Evolutionary conservation across 768 basidiomycete species (phyloP).

Genomic region (Panus rudis): DNA sequence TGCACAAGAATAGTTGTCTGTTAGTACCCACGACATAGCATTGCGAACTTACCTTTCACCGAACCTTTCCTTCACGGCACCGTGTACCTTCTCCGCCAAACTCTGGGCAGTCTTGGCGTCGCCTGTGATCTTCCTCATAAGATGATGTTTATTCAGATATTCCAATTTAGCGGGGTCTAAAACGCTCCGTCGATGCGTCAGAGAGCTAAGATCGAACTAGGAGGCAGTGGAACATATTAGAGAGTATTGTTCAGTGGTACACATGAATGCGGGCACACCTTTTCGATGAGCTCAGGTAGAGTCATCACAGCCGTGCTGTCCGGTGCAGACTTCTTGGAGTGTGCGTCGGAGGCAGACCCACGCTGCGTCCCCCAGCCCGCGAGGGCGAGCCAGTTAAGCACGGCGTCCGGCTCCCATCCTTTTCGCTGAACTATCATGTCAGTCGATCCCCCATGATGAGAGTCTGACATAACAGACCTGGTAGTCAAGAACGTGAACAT

Average conservation of each 20-base stretch:
- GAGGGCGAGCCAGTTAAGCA: constrained; percentile 90
- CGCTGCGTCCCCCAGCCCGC: constrained; percentile 84
- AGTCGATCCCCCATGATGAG: background rate
- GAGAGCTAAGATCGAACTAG: constrained; percentile 67
- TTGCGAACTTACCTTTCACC: constrained; percentile 43
- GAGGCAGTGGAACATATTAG: background rate
- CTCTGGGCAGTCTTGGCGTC: constrained; percentile 40
- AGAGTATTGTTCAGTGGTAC: background rate
- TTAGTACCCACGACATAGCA: background rate
- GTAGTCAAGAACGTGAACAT: constrained; percentile 81
- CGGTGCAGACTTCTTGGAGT: constrained; percentile 31
- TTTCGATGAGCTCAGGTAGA: constrained; percentile 55
- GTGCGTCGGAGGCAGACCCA: constrained; percentile 13
- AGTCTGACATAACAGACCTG: constrained; percentile 45
- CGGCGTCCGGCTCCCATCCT: constrained; percentile 86
- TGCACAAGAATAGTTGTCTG: background rate
- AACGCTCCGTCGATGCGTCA: constrained; percentile 81
- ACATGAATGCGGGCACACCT: constrained; percentile 32
- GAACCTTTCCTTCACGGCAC: constrained; percentile 47
- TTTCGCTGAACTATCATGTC: constrained; percentile 49
- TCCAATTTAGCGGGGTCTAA: constrained; percentile 77
- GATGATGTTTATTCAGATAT: constrained; percentile 83
- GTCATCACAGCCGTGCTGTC: constrained; percentile 61
- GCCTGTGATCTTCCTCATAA: constrained; percentile 49
- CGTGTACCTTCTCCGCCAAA: constrained; percentile 49